Evolutionary conservation across 768 basidiomycete species (phyloP).

Genomic region (Naganishia randhawae): DNA sequence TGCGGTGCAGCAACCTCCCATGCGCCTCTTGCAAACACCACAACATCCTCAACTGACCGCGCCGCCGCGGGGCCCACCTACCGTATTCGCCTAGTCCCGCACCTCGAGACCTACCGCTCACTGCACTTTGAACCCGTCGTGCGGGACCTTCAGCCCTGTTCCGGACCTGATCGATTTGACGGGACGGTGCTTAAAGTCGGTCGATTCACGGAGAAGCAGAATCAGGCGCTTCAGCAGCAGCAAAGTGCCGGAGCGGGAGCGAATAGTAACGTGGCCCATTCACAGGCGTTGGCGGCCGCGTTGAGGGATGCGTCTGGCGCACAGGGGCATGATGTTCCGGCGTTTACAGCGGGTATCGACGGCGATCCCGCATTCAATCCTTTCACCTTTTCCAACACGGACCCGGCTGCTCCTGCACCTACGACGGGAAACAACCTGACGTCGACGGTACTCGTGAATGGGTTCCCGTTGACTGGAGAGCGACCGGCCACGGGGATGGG

Average conservation of each 20-base stretch:
- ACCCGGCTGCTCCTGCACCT: slow-evolving; percentile 1
- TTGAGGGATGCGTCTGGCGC: slow-evolving; percentile 57
- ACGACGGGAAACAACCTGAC: not conserved
- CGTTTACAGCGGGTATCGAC: slow-evolving; percentile 14
- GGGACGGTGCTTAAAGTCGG: slow-evolving; percentile 67
- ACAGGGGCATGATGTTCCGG: slow-evolving; percentile 2
- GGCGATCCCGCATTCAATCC: slow-evolving; percentile 15
- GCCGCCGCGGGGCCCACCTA: slow-evolving; percentile 52
- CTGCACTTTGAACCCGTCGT: slow-evolving; percentile 88
- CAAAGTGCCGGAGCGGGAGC: slow-evolving; percentile 1
- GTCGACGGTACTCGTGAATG: slow-evolving; percentile 16
- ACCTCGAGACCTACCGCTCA: slow-evolving; percentile 82
- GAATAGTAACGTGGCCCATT: slow-evolving; percentile 3
- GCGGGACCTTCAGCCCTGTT: slow-evolving; percentile 63
- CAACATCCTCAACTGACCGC: not conserved
- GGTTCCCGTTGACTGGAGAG: slow-evolving; percentile 13
- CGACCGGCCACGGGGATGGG: slow-evolving; percentile 38
- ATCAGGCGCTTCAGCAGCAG: slow-evolving; percentile 13
- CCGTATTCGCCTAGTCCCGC: slow-evolving; percentile 89
- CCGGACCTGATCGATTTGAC: slow-evolving; percentile 27
- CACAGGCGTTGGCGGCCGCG: slow-evolving; percentile 61
- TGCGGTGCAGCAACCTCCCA: not conserved
- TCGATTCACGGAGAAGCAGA: slow-evolving; percentile 73
- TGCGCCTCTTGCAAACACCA: not conserved
- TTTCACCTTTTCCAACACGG: slow-evolving; percentile 1